Conservation (phyloP, 2,329 filamentous ascomycete species). For the Raffaelea ambrosiae region DNA sequence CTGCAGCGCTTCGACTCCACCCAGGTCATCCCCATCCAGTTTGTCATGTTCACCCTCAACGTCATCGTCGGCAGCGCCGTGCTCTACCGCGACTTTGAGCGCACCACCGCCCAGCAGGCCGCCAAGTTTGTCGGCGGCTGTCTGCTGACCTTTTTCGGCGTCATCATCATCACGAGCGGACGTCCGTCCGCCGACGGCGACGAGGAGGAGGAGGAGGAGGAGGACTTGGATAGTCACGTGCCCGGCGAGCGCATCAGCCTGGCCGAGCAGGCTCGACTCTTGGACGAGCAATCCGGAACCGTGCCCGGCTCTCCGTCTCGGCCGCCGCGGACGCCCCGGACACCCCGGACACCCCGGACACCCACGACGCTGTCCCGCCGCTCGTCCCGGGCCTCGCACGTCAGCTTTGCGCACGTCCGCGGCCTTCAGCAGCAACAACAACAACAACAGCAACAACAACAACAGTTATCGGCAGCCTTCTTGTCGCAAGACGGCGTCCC, state of each 20-base stretch:
- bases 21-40: constrained; percentile 95
- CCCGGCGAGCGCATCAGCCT: constrained; percentile 51
- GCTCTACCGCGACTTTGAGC: constrained; percentile 90
- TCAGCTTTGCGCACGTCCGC: constrained; percentile 27
- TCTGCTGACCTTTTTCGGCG: constrained; percentile 84
- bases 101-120: constrained; percentile 63
- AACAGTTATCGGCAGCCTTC: constrained; percentile 16
- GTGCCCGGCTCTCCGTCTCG: background rate
- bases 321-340: background rate
- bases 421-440: constrained; percentile 17
- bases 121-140: constrained; percentile 86
- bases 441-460: constrained; percentile 16
- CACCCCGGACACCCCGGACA: background rate
- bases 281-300: background rate
- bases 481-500: constrained; percentile 24
- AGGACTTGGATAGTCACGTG: constrained; percentile 39
- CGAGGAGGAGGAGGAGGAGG: constrained; percentile 43
- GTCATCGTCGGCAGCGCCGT: constrained; percentile 93
- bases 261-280: constrained; percentile 35
- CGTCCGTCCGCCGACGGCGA: constrained; percentile 51
- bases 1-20: constrained; percentile 94
- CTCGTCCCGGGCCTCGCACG: constrained; percentile 38
- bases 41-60: constrained; percentile 90
- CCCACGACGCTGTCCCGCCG: constrained; percentile 9
- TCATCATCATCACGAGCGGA: constrained; percentile 94